Conservation (phyloP, 2,329 filamentous ascomycete species). For the Ceratocystis diversiconidia region DNA sequence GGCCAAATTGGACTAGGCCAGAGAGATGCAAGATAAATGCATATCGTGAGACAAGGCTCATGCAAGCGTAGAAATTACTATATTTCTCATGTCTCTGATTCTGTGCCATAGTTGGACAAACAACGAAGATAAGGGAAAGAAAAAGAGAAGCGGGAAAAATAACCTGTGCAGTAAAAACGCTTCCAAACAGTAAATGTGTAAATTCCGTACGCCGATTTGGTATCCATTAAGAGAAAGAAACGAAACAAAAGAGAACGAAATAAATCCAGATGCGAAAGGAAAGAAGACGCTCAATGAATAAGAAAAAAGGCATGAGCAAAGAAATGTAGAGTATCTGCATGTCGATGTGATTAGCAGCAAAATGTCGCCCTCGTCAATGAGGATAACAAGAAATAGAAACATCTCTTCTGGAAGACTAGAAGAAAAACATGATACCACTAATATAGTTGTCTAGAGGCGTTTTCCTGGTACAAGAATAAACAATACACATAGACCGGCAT, state of each 20-base stretch:
- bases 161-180: conserved; percentile 4
- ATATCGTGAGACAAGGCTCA: too few species aligned
- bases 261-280: not conserved
- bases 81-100: too few species aligned
- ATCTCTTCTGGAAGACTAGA: not conserved
- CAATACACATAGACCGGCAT: conserved; percentile 69
- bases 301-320: not conserved
- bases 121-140: not conserved
- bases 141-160: not conserved
- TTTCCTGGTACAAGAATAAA: conserved; percentile 94
- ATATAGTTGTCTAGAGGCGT: conserved; percentile 40
- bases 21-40: not conserved
- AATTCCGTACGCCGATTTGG: conserved; percentile 11
- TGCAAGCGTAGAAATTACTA: too few species aligned
- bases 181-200: conserved; percentile 1
- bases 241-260: conserved; percentile 4
- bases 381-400: not conserved
- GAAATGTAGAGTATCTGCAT: not conserved
- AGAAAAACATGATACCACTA: not conserved
- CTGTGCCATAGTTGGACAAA: not conserved
- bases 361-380: not conserved
- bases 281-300: not conserved
- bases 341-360: not conserved
- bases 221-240: conserved; percentile 13
- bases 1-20: not conserved